These are phyloP conservation scores for Delonix regia DNA, from an alignment of 306 rosid species.

Conservation along the genomic window DNA sequence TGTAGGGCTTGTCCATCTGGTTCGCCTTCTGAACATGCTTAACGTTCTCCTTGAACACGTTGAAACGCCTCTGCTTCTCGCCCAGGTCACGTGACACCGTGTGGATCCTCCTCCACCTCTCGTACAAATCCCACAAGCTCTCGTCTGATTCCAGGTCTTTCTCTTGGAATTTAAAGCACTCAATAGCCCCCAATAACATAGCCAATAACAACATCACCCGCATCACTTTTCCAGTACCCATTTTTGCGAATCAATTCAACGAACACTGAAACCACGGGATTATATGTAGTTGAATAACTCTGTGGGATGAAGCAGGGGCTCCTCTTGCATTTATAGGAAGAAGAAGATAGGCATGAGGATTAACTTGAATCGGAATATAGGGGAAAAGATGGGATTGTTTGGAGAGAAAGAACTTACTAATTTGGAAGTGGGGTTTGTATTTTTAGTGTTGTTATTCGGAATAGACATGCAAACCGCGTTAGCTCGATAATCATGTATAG, in stretches of 20 bases:
- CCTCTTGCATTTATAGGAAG: not conserved
- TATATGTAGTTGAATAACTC: too few species aligned
- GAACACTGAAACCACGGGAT: too few species aligned
- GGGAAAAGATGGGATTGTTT: not conserved
- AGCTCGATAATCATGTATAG: too few species aligned
- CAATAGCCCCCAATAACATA: not conserved
- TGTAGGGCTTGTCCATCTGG: slow-evolving; percentile 57
- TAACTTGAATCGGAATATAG: not conserved
- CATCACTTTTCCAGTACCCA: slow-evolving; percentile 19
- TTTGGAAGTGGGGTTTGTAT: too few species aligned
- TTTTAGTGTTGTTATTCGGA: too few species aligned
- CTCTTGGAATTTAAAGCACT: slow-evolving; percentile 29
- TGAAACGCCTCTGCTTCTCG: slow-evolving; percentile 52
- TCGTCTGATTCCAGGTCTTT: slow-evolving; percentile 51
- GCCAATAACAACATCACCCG: slow-evolving; percentile 16
- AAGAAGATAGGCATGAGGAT: not conserved
- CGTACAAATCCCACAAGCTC: slow-evolving; percentile 37
- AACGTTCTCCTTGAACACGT: slow-evolving; percentile 53
- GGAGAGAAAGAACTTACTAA: too few species aligned
- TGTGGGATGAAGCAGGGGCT: too few species aligned
- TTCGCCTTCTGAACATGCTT: slow-evolving; percentile 51
- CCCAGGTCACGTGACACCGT: slow-evolving; percentile 36
- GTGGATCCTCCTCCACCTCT: slow-evolving; percentile 56
- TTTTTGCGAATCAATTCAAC: not conserved
- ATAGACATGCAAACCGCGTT: too few species aligned